Evolutionary conservation across 148 eudicot genomes (phyloP).

Genomic region (Vaccinium darrowii): DNA sequence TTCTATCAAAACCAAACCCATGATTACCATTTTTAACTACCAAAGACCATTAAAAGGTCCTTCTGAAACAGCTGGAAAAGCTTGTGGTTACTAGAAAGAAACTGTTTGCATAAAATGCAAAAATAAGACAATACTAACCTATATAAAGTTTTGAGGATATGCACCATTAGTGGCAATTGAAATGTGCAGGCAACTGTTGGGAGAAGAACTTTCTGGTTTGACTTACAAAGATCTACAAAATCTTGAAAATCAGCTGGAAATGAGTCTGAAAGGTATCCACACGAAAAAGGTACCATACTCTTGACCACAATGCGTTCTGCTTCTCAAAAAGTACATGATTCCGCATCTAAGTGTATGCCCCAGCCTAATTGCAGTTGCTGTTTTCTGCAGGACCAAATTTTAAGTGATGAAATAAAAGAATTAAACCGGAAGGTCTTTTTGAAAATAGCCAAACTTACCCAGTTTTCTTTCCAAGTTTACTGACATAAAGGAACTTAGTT

Average conservation of each 20-base stretch:
- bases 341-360: background rate
- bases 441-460: constrained; percentile 9
- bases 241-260: constrained; percentile 71
- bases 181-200: constrained; percentile 68
- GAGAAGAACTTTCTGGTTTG: constrained; percentile 81
- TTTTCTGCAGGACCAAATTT: constrained; percentile 61
- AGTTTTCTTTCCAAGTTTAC: background rate
- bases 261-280: constrained; percentile 59
- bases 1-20: background rate
- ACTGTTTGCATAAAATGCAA: background rate
- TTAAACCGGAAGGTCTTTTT: constrained; percentile 49
- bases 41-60: background rate
- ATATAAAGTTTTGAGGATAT: background rate
- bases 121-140: background rate
- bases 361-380: constrained; percentile 16
- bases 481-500: constrained; percentile 13
- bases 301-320: background rate
- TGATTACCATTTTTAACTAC: background rate
- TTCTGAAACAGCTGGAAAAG: background rate
- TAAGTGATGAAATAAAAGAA: constrained; percentile 62
- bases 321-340: background rate
- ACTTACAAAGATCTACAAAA: constrained; percentile 58
- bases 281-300: constrained; percentile 48
- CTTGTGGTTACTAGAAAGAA: background rate
- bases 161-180: constrained; percentile 6